phyloP scores from a whole-genome alignment of 371 early-diverging fungal genomes.

The Mucor lusitanicus region DNA sequence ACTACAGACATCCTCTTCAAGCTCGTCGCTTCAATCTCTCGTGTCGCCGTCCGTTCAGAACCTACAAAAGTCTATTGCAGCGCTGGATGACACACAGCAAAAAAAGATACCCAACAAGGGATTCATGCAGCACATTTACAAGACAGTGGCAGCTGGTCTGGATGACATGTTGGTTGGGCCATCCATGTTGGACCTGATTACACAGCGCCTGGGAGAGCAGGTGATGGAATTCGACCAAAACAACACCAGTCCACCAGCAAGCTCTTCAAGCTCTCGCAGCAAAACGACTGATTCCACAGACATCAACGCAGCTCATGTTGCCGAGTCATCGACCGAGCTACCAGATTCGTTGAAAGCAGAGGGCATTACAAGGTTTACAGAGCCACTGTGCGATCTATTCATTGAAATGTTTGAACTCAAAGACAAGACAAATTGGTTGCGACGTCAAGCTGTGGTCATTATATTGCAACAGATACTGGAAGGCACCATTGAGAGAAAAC shows the following conservation, averaged over 20 bases:
- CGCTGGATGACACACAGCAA: neutral
- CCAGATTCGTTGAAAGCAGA: constrained; percentile 40
- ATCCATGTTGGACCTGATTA: constrained; percentile 73
- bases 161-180: constrained; percentile 71
- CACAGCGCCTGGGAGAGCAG: constrained; percentile 70
- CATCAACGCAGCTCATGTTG: constrained; percentile 10
- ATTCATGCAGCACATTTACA: constrained; percentile 73
- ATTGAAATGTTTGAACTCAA: constrained; percentile 88
- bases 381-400: constrained; percentile 79
- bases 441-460: constrained; percentile 83
- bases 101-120: constrained; percentile 25
- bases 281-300: neutral
- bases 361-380: constrained; percentile 61
- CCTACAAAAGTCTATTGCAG: constrained; percentile 23
- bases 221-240: constrained; percentile 57
- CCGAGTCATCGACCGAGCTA: constrained; percentile 12
- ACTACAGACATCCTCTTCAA: constrained; percentile 4
- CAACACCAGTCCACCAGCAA: neutral
- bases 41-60: constrained; percentile 27
- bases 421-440: constrained; percentile 84
- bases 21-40: constrained; percentile 1
- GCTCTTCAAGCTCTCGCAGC: constrained; percentile 15
- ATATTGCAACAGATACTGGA: constrained; percentile 85
- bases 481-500: constrained; percentile 79
- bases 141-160: constrained; percentile 69